Evolutionary conservation across 2,329 filamentous ascomycete species (phyloP).

Genomic region (Fusarium sp.): DNA sequence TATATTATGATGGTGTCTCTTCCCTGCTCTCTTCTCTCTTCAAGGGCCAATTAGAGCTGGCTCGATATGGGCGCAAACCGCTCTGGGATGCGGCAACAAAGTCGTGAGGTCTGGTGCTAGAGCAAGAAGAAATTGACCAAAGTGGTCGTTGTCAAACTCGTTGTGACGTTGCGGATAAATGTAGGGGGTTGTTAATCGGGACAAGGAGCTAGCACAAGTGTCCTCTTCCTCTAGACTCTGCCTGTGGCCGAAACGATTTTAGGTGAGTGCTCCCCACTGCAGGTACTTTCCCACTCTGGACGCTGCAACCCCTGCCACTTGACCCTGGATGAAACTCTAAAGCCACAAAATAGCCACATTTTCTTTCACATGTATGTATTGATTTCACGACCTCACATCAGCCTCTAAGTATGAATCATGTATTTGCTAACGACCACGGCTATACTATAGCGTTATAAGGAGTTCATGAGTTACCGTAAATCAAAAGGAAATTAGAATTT

Average conservation of each 20-base stretch:
- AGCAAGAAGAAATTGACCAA: slow-evolving; percentile 24
- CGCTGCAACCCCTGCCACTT: slow-evolving; percentile 5
- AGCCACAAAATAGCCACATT: slow-evolving; percentile 14
- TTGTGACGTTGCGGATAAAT: slow-evolving; percentile 40
- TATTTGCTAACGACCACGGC: background rate
- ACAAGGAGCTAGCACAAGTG: slow-evolving; percentile 44
- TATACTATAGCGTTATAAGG: background rate
- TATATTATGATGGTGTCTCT: slow-evolving; percentile 9
- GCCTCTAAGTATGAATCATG: background rate
- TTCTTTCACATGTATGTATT: background rate
- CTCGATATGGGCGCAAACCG: slow-evolving; percentile 31
- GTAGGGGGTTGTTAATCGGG: slow-evolving; percentile 34
- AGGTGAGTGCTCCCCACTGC: slow-evolving; percentile 40
- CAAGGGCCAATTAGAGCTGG: slow-evolving; percentile 32
- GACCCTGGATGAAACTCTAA: slow-evolving; percentile 11
- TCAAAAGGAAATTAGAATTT: slow-evolving; percentile 8
- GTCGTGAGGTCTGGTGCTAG: slow-evolving; percentile 3
- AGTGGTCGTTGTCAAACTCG: slow-evolving; percentile 33
- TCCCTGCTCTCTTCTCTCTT: slow-evolving; percentile 16
- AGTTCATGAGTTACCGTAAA: background rate
- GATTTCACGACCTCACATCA: background rate
- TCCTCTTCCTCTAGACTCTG: slow-evolving; percentile 36
- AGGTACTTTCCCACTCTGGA: slow-evolving; percentile 24
- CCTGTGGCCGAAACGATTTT: slow-evolving; percentile 31
- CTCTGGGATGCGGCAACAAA: slow-evolving; percentile 30